Base-by-base conservation (phyloP, 495 filamentous ascomycete species). In the Aspergillus wentii region DNA sequence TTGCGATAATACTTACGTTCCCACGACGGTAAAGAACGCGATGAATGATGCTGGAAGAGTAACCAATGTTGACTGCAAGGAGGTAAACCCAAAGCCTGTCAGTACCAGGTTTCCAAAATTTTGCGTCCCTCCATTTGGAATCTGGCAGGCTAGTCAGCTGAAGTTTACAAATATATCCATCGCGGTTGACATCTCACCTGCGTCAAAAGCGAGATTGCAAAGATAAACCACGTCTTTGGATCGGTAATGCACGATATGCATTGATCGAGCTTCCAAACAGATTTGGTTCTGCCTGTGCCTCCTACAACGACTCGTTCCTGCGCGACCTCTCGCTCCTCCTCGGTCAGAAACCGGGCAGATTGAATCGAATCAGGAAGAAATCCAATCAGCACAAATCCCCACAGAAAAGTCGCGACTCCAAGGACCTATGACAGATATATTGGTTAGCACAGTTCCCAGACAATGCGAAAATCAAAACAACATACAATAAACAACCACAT, bases 291-390 rank as follows among this genome's bases (percentile, higher is more conserved):
- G 0, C 56, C 56, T 26, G 59, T 67, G 14, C 64, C 62, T 8
- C 61, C 57, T n/a, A 60, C 44, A 25, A 69, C 40, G 1, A 44
- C 56, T 17, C 80, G 61, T 30, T 75, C 70, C 5, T 69, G 61
- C 39, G 79, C 74, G 29, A 80, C 49, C 17, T 59, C 55, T 30
- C 77, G 75, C 43, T 83, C 76, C 13, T 71, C 66, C 21, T 68
- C 62, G 2, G 56, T 64, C 13, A 83, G 65, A 40, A 82, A 82
- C 22, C 62, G 69, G 1, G 80, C 78, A 1, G 61, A 73, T 46
- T 79, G 74, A 0, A 79, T 79, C 3, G 75, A 75, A 45, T 82
- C 75, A 0, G 80, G 80, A 32, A 85, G 76, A 21, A 74, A 50
- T 6, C 66, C 50, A 40, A 70, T 68, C 5, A 74, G 56, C 4